A percentile compares a stretch with the other conserved stretches of the same genome.
phyloP scores from a whole-genome alignment of 2,329 filamentous ascomycete species.

The Neoscytalidium dimidiatum region DNA sequence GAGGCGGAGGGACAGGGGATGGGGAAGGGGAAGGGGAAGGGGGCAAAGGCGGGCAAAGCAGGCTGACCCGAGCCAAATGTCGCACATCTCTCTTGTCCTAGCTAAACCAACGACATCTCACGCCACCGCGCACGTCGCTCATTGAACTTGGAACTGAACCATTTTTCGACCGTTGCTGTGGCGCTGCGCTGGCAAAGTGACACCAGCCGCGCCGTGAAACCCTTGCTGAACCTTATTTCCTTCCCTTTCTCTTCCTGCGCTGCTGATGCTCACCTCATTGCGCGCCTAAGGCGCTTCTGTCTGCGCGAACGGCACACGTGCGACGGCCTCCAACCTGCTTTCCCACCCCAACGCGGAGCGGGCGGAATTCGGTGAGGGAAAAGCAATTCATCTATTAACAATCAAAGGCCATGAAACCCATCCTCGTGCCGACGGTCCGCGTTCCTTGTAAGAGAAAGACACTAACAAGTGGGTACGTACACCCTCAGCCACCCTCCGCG shows the following conservation, averaged over 20 bases:
- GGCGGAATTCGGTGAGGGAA: too few species aligned
- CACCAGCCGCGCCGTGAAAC: neutral
- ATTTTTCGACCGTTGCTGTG: neutral
- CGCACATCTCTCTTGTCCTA: conserved; percentile 1
- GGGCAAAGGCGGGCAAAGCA: neutral
- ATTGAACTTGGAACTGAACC: neutral
- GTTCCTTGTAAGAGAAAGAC: too few species aligned
- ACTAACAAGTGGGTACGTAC: too few species aligned
- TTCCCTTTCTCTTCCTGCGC: neutral
- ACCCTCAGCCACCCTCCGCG: too few species aligned
- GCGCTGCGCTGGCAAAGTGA: neutral
- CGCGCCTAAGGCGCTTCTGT: neutral
- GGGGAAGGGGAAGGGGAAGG: neutral
- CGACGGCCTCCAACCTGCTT: too few species aligned
- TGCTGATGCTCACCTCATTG: neutral
- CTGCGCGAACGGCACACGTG: too few species aligned
- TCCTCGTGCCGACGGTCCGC: too few species aligned
- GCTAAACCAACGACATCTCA: neutral
- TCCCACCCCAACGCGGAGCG: too few species aligned
- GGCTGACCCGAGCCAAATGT: neutral
- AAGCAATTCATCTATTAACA: too few species aligned
- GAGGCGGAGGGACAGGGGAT: neutral
- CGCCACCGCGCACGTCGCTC: neutral
- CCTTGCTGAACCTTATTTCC: neutral
- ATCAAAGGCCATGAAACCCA: too few species aligned